These are phyloP conservation scores for Herpetospermum pedunculosum DNA, from an alignment of 306 rosid species.

Conservation along the genomic window DNA sequence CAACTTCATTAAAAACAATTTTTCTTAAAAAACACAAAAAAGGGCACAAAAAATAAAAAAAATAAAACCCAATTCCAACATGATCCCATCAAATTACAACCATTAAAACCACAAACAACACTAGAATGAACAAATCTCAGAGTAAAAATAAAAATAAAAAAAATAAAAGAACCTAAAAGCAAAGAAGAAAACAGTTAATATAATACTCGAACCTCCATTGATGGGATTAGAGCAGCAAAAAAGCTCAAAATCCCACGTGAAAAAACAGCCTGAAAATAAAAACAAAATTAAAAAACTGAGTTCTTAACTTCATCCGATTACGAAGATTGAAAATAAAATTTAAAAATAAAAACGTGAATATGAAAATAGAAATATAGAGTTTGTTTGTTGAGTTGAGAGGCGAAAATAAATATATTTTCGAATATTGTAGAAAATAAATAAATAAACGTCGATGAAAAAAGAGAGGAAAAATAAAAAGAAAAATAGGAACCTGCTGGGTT, in stretches of 20 bases:
- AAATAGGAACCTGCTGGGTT: conserved; percentile 12
- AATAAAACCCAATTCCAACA: not conserved
- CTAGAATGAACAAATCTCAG: not conserved
- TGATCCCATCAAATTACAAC: conserved; percentile 2
- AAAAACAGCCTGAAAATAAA: not conserved
- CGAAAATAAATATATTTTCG: too few species aligned
- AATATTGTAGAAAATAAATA: too few species aligned
- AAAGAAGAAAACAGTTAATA: not conserved
- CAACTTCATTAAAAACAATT: not conserved
- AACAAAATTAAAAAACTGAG: not conserved
- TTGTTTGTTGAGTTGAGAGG: too few species aligned
- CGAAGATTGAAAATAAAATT: not conserved
- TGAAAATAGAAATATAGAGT: not conserved
- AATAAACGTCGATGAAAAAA: not conserved
- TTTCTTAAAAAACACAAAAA: not conserved
- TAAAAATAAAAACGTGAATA: not conserved
- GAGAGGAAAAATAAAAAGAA: not conserved
- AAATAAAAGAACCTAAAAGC: too few species aligned
- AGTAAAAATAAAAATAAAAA: not conserved
- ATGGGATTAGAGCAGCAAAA: not conserved
- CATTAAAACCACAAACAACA: not conserved
- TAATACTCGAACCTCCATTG: not conserved
- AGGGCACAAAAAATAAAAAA: not conserved
- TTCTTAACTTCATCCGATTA: conserved; percentile 5
- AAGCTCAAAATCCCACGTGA: not conserved